Base-by-base conservation (phyloP, 306 rosid species). In the Astragalus glycyphyllos region DNA sequence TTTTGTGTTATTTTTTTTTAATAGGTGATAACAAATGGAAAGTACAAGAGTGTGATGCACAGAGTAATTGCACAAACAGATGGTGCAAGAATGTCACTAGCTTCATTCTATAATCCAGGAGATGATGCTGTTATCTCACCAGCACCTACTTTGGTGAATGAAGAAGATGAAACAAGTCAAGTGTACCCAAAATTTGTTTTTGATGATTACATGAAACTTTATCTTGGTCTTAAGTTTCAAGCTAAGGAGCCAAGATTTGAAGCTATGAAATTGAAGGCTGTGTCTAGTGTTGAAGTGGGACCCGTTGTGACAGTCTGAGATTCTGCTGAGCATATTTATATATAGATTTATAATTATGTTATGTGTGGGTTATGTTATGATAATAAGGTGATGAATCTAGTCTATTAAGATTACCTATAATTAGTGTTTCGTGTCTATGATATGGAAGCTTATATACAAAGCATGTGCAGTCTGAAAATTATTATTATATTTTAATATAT, bases 231-330 rank as follows among this genome's bases (percentile, higher is more conserved):
- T 14, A 95, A 95, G 68, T 95, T 95, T 74, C 88, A 95, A 68
- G 99, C 85, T n/a, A 95, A 95, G 58, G 97, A 95, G 49, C 97
- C 97, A 45, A 91, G 99, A 57, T 95, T 95, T 72, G 96, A 95
- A 82, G 96, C 89, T 47, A 89, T 95, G 93, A 26, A 26, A 26
- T 26, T 26, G 31, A 95, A 90, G 83, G 82, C 89, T 68, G 15
- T 57, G 79, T 53, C 88, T 41, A 61, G 76, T 8, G 75, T 77
- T 51, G 71, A 58, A 23, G 60, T 72, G 76, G 93, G 61, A 6
- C 86, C 91, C 17, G 75, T 86, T 15, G 86, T 90, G 13, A 90
- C 85, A n/a, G 84, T 80, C 54, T 88, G 81, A 89, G n/a, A 20
- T 86, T 81, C 86, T 10, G 55, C 35, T 49, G 12, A 72, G 49